phyloP scores from a whole-genome alignment of 2,329 filamentous ascomycete genomes.

The Trichophaea hybrida region DNA sequence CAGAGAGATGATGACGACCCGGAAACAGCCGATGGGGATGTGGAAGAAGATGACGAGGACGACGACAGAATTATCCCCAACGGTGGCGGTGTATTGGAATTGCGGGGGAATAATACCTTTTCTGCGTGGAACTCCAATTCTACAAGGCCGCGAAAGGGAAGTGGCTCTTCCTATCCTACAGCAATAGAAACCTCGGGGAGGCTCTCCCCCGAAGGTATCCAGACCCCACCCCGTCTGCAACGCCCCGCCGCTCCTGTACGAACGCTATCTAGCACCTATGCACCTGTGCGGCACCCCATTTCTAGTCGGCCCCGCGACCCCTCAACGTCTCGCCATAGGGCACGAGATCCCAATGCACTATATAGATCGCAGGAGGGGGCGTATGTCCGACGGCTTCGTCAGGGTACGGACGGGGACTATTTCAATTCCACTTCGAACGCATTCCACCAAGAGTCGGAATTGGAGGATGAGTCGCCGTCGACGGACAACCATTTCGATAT shows the following conservation, averaged over 20 bases:
- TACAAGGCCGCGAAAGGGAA: conserved; percentile 14
- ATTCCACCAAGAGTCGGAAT: conserved; percentile 51
- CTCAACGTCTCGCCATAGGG: conserved; percentile 40
- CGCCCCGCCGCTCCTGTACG: conserved; percentile 54
- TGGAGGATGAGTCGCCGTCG: conserved; percentile 78
- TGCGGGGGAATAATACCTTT: not conserved
- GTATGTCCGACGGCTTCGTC: conserved; percentile 80
- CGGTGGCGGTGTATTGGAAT: not conserved
- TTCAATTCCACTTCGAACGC: conserved; percentile 36
- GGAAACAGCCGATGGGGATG: conserved; percentile 8
- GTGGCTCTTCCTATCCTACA: conserved; percentile 11
- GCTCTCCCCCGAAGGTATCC: conserved; percentile 17
- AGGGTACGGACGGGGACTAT: conserved; percentile 60
- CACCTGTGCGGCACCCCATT: conserved; percentile 38
- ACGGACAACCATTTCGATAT: conserved; percentile 69
- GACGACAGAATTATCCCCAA: conserved; percentile 19
- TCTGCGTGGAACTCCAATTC: conserved; percentile 13
- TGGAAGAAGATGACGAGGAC: conserved; percentile 28
- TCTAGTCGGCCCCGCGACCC: conserved; percentile 34
- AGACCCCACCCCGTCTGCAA: conserved; percentile 36
- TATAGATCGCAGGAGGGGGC: conserved; percentile 82
- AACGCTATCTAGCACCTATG: conserved; percentile 68
- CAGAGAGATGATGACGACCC: not conserved
- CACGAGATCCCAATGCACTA: conserved; percentile 53
- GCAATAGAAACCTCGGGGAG: conserved; percentile 15